phyloP scores from a whole-genome alignment of 495 filamentous ascomycete species.

The Penicillium arizonense region DNA sequence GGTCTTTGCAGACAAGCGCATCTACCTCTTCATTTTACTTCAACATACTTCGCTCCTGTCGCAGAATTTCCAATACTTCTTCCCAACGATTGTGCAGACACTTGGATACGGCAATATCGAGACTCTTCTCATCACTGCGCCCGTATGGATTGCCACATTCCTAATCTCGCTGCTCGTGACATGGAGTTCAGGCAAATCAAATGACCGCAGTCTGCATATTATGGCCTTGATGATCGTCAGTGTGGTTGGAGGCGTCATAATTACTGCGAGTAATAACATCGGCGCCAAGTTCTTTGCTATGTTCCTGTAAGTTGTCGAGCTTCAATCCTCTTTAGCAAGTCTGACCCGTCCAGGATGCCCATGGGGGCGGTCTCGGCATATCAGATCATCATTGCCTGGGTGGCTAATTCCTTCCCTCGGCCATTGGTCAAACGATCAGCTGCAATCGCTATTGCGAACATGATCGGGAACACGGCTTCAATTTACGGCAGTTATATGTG shows the following conservation, averaged over 20 bases:
- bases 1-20: slow-evolving; percentile 33
- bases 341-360: slow-evolving; percentile 32
- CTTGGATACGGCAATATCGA: slow-evolving; percentile 62
- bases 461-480: slow-evolving; percentile 62
- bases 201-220: slow-evolving; percentile 76
- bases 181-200: slow-evolving; percentile 70
- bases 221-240: slow-evolving; percentile 63
- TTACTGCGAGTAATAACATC: slow-evolving; percentile 59
- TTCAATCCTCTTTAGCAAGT: background rate
- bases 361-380: slow-evolving; percentile 66
- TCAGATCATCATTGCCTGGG: slow-evolving; percentile 63
- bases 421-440: slow-evolving; percentile 66
- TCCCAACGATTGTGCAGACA: slow-evolving; percentile 75
- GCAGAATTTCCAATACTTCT: slow-evolving; percentile 76
- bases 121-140: slow-evolving; percentile 73
- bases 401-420: slow-evolving; percentile 73
- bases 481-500: slow-evolving; percentile 83
- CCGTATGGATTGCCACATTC: slow-evolving; percentile 72
- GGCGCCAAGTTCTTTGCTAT: slow-evolving; percentile 73
- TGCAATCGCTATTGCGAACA: slow-evolving; percentile 75
- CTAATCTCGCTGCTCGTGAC: slow-evolving; percentile 68
- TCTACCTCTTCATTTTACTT: slow-evolving; percentile 36
- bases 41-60: slow-evolving; percentile 36
- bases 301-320: slow-evolving; percentile 62
- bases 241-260: slow-evolving; percentile 68